Percentiles rank a stretch among this genome's conserved stretches.
These are phyloP conservation scores for Typha latifolia DNA, from an alignment of 176 grass and related monocot genomes.

Conservation along the genomic window DNA sequence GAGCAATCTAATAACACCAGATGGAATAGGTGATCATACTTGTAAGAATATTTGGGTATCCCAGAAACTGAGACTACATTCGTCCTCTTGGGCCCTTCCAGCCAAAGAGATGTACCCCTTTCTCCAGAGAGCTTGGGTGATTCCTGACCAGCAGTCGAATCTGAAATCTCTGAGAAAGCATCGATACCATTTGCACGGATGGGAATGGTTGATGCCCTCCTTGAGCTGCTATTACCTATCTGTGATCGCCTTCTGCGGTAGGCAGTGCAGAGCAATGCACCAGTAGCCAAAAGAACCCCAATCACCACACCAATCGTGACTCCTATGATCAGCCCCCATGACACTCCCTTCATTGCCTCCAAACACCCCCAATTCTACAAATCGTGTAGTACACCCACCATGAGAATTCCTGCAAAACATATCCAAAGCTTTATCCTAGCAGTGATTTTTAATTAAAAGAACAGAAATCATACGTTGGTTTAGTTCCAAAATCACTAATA, in stretches of 20 bases:
- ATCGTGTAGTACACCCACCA: background rate
- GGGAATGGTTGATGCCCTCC: constrained; percentile 58
- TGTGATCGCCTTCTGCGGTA: constrained; percentile 39
- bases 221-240: constrained; percentile 64
- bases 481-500: background rate
- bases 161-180: constrained; percentile 34
- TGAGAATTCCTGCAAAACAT: background rate
- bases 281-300: constrained; percentile 58
- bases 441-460: background rate
- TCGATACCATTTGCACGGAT: constrained; percentile 50
- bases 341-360: constrained; percentile 32
- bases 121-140: constrained; percentile 42
- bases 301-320: constrained; percentile 64
- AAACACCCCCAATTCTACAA: background rate
- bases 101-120: constrained; percentile 27
- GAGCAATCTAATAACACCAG: background rate
- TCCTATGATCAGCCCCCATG: constrained; percentile 62
- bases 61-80: constrained; percentile 69
- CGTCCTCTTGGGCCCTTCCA: constrained; percentile 48
- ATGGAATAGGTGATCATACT: constrained; percentile 41
- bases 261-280: constrained; percentile 57
- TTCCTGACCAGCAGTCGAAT: constrained; percentile 56
- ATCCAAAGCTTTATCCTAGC: background rate
- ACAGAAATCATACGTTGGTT: background rate
- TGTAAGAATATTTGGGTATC: constrained; percentile 85